Conservation (phyloP, 2,329 filamentous ascomycete genomes). For the Zymoseptoria ardabiliae region DNA sequence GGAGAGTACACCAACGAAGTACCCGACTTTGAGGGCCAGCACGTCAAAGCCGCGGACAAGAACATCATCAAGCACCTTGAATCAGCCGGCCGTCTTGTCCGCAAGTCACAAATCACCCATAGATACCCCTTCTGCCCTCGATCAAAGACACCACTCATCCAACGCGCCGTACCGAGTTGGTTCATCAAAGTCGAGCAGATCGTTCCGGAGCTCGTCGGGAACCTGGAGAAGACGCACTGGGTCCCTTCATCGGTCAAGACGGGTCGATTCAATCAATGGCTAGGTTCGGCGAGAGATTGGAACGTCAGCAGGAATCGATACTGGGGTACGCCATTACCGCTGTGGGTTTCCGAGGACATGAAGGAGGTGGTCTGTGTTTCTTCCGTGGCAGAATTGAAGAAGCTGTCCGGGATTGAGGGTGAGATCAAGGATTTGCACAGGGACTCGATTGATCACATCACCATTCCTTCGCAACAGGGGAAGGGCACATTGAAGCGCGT, state of each 20-base stretch:
- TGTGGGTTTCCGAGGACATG: constrained; percentile 86
- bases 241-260: constrained; percentile 87
- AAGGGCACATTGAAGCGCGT: constrained; percentile 75
- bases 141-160: constrained; percentile 91
- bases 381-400: constrained; percentile 73
- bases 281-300: constrained; percentile 86
- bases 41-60: constrained; percentile 90
- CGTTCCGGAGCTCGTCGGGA: constrained; percentile 81
- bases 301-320: constrained; percentile 90
- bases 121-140: constrained; percentile 91
- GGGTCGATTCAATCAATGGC: constrained; percentile 85
- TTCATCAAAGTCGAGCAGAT: constrained; percentile 82
- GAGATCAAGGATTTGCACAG: constrained; percentile 82
- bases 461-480: constrained; percentile 81
- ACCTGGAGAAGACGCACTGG: constrained; percentile 86
- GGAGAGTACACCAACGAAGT: constrained; percentile 73
- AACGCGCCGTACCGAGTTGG: constrained; percentile 87
- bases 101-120: constrained; percentile 82
- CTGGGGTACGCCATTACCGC: constrained; percentile 87
- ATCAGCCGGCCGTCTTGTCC: constrained; percentile 64
- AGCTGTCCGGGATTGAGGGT: constrained; percentile 78
- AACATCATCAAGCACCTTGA: constrained; percentile 87
- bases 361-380: constrained; percentile 82
- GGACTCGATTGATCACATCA: constrained; percentile 89
- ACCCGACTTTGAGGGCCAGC: constrained; percentile 72